Conservation (phyloP, 495 filamentous ascomycete genomes). For the Penicillium longicatenatum region DNA sequence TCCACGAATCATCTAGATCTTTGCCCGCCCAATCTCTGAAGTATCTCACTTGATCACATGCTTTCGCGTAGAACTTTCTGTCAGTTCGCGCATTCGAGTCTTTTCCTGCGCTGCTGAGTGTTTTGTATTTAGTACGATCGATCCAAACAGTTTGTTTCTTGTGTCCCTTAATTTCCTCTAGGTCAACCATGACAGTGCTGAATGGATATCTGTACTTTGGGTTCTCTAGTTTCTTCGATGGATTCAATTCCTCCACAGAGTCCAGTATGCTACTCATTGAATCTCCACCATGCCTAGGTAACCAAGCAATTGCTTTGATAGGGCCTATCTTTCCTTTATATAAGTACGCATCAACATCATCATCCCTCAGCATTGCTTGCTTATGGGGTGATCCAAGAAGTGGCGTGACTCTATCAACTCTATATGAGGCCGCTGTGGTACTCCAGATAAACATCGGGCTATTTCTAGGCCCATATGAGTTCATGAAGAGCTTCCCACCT, state of each 20-base stretch:
- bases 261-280: constrained; percentile 9
- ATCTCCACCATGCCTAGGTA: constrained; percentile 8
- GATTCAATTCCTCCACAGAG: constrained; percentile 8
- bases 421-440: constrained; percentile 6
- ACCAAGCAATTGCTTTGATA: constrained; percentile 12
- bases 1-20: too few species aligned
- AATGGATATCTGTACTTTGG: constrained; percentile 8
- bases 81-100: too few species aligned
- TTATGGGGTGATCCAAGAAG: constrained; percentile 11
- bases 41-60: too few species aligned
- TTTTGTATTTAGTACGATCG: too few species aligned
- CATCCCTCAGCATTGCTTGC: constrained; percentile 3
- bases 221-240: constrained; percentile 4
- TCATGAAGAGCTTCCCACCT: constrained; percentile 3
- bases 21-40: too few species aligned
- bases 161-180: not conserved
- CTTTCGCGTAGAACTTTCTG: too few species aligned
- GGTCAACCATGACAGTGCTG: constrained; percentile 6
- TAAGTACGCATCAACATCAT: constrained; percentile 1
- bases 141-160: too few species aligned
- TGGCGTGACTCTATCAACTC: constrained; percentile 7
- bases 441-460: constrained; percentile 13
- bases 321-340: constrained; percentile 10
- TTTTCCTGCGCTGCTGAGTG: too few species aligned
- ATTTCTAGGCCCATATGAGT: constrained; percentile 12